Base-by-base conservation (phyloP, 129 eudicot genomes). In the Glebionis coronaria region DNA sequence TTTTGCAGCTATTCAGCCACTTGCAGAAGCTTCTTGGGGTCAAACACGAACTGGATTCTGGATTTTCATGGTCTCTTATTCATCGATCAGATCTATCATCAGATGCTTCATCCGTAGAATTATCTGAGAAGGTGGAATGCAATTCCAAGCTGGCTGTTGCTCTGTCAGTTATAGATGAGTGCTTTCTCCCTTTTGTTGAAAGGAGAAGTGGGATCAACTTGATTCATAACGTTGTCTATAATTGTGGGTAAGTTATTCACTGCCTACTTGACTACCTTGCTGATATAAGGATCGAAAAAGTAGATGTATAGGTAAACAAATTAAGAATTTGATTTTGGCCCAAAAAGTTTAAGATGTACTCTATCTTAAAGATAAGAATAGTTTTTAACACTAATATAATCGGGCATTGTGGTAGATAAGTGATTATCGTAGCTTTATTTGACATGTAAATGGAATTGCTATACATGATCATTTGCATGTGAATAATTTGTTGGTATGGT, bases 121-220 rank as follows among this genome's bases (percentile, higher is more conserved):
- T 73, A 65, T 56, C 95, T 62, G 93, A 78, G 65, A 89, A 74
- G 72, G 93, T 89, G 76, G 99, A 94, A 80, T 86, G 95, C 85
- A 94, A 94, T 75, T 85, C 99, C 44, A 94, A 94, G 82, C 83
- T 94, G 58, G 99, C 95, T 75, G 87, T 94, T 77, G 97, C 99
- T 40, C 85, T 76, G 21, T 76, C 92, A 53, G 84, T 94, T 52
- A 89, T 94, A 84, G 85, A 89, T 51, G 99, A 94, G 77, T 94
- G 99, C 64, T 94, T 94, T 76, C 53, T 94, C 79, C 97, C 99
- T 44, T 80, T 94, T 35, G 44, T 72, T 65, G 99, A 94, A 68
- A 72, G 99, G 84, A 94, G 93, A 74, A 94, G 97, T 55, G 87
- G 93, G 75, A 89, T 94, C 76, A 94, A 87, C 71, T 44, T 94